These are phyloP conservation scores for Aspergillus sergii DNA, from an alignment of 2,329 filamentous ascomycete species.

Conservation along the genomic window DNA sequence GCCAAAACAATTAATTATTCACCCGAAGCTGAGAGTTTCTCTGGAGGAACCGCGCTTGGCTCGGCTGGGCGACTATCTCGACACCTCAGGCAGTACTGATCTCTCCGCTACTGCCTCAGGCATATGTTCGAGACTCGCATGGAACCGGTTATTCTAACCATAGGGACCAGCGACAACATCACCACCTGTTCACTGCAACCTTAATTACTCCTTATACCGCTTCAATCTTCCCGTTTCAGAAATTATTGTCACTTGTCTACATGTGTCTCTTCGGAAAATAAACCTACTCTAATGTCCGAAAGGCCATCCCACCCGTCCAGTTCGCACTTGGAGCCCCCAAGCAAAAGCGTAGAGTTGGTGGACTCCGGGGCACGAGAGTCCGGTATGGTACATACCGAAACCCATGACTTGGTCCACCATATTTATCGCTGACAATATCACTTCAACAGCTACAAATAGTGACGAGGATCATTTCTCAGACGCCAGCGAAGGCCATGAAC, in stretches of 20 bases:
- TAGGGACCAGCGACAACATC: slow-evolving; percentile 22
- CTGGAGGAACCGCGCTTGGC: slow-evolving; percentile 19
- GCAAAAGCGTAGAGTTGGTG: slow-evolving; percentile 58
- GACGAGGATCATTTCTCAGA: slow-evolving; percentile 67
- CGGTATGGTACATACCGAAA: slow-evolving; percentile 39
- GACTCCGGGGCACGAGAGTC: slow-evolving; percentile 60
- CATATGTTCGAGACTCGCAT: slow-evolving; percentile 33
- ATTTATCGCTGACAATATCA: neutral
- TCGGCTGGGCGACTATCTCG: slow-evolving; percentile 17
- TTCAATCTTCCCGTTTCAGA: neutral
- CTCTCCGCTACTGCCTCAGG: slow-evolving; percentile 28
- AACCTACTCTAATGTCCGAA: slow-evolving; percentile 38
- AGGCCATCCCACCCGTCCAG: slow-evolving; percentile 40
- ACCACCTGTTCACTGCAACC: slow-evolving; percentile 9
- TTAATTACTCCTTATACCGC: neutral
- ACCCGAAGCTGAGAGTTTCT: slow-evolving; percentile 7
- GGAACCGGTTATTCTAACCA: slow-evolving; percentile 28
- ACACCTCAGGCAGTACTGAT: slow-evolving; percentile 20
- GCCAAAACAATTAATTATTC: slow-evolving; percentile 5
- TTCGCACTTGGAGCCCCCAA: slow-evolving; percentile 54
- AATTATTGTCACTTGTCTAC: slow-evolving; percentile 15
- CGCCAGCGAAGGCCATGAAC: slow-evolving; percentile 59
- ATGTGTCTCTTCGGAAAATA: slow-evolving; percentile 21
- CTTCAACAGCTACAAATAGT: slow-evolving; percentile 49
- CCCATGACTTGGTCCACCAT: neutral